phyloP scores from a whole-genome alignment of 78 protist species.

The Chrysochromulina tobinii region DNA sequence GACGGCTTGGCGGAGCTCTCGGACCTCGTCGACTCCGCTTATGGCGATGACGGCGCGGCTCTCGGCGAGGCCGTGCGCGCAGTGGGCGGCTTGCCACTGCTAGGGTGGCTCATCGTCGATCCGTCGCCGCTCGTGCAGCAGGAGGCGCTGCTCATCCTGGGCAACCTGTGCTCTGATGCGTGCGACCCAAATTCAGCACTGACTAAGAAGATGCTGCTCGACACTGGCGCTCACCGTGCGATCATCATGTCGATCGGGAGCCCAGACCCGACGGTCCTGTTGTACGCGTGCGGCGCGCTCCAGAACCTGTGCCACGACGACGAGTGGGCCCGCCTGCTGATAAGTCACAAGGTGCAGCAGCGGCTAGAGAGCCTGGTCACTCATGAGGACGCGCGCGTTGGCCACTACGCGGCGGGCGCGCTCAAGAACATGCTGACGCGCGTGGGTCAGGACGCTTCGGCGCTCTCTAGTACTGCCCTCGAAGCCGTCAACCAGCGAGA shows the following conservation, averaged over 20 bases:
- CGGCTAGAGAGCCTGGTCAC: not conserved
- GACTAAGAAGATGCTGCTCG: not conserved
- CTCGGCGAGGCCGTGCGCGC: not conserved
- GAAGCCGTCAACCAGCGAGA: too few species aligned
- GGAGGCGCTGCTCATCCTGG: not conserved
- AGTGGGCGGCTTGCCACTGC: not conserved
- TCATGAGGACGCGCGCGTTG: too few species aligned
- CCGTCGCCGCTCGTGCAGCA: not conserved
- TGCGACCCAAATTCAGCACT: not conserved
- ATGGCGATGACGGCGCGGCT: not conserved
- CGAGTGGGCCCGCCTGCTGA: not conserved
- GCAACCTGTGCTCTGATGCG: slow-evolving; percentile 5
- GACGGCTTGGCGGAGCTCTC: not conserved
- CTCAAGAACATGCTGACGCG: too few species aligned
- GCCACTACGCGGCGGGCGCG: too few species aligned
- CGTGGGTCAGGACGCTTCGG: too few species aligned
- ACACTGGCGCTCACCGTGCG: not conserved
- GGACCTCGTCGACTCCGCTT: not conserved
- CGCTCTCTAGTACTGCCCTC: too few species aligned
- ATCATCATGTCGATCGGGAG: not conserved
- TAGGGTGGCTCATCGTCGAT: not conserved
- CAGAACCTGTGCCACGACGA: slow-evolving; percentile 4
- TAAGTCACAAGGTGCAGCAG: not conserved
- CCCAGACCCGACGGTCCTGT: not conserved
- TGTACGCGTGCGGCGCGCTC: not conserved